These are phyloP conservation scores for Dictyostelium brefeldianum DNA, from an alignment of 78 protist species.

Conservation along the genomic window DNA sequence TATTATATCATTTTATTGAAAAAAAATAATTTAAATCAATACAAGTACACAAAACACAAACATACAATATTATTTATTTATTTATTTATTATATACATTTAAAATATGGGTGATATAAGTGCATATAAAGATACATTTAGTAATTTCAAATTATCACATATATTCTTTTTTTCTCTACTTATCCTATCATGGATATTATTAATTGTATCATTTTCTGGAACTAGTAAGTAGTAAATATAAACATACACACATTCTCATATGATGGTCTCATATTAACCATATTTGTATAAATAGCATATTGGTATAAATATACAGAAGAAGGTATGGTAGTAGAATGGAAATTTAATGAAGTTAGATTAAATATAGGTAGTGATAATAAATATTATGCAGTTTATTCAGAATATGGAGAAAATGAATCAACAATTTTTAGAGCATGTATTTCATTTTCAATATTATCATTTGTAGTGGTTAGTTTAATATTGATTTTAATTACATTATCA, in stretches of 20 bases:
- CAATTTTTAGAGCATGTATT: constrained; percentile 14
- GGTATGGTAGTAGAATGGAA: not conserved
- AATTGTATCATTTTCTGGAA: constrained; percentile 1
- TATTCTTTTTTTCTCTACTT: not conserved
- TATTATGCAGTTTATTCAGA: not conserved
- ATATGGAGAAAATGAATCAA: not conserved
- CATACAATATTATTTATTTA: too few species aligned
- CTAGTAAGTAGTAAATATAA: not conserved
- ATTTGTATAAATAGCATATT: constrained; percentile 5
- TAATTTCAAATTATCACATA: not conserved
- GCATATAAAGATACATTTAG: too few species aligned
- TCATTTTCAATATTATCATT: constrained; percentile 13
- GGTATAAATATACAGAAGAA: constrained; percentile 5
- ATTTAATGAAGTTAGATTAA: not conserved
- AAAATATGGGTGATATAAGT: too few species aligned
- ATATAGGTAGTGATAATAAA: not conserved
- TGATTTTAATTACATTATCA: not conserved
- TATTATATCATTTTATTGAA: too few species aligned
- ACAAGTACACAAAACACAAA: too few species aligned
- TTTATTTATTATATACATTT: too few species aligned
- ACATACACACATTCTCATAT: too few species aligned
- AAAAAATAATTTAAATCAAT: too few species aligned
- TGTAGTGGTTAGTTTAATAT: not conserved
- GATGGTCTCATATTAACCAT: too few species aligned
- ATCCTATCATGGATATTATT: constrained; percentile 22